Base-by-base conservation (phyloP, 2,329 filamentous ascomycete species). In the Epichloe baconii region DNA sequence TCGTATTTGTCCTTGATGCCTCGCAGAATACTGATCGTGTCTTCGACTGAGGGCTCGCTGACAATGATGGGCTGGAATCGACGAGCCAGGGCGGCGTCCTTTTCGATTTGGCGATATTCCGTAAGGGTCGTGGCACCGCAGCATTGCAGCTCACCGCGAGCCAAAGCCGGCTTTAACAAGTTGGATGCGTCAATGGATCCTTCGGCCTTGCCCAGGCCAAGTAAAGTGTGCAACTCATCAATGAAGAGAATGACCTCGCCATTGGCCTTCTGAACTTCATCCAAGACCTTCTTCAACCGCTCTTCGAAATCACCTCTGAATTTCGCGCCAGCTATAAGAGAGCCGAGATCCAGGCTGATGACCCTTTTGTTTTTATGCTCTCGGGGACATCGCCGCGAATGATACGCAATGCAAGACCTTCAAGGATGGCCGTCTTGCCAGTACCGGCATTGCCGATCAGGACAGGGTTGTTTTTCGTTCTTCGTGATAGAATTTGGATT, bases 1-100 rank as follows among this genome's bases (percentile, higher is more conserved):
- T 97, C 93, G 62, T 98, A 98, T 58, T 89, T 88, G 62, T 97
- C 90, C 64, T 97, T 97, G 72, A 98, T 96, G 47, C 91, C 93
- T 62, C 93, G 82, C 1, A 98, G 73, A 52, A 98, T 97, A 48
- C 88, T 95, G 55, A 98, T 90, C 0, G 93, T 96, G 58, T 96
- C 90, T 58, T 88, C 82, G 0, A 97, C 90, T 0, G 81, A 84
- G 0, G 93, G 93, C 61, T 98, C 93, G 54, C 83, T 86, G n/a
- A 98, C 89, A 37, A 88, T 69, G 52, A 98, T 95, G 0, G 93
- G 90, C 62, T 98, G 93, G 66, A 98, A 97, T 53, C 93, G 80
- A 58, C 93, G 77, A 8, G 93, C 93, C 19, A 98, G 72, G 0
- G 93, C 93, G 31, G 91, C 90, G 62, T 97, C 93, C 67, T 97